phyloP scores from a whole-genome alignment of 2,329 filamentous ascomycete genomes.

The Neofusicoccum sp. region DNA sequence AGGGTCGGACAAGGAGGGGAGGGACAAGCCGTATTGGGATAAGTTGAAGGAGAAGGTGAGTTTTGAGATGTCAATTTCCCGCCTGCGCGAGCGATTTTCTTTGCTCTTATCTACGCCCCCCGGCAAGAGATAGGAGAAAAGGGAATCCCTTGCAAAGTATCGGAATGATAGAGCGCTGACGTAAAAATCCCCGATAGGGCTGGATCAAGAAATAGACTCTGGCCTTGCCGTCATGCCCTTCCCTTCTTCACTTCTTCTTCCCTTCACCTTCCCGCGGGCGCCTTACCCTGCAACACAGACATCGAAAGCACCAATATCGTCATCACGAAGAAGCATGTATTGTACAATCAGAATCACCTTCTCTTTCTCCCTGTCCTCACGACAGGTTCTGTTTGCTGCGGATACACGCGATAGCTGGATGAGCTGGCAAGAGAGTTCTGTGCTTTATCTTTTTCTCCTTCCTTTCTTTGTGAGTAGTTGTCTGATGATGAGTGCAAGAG shows the following conservation, averaged over 20 bases:
- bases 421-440: neutral
- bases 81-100: neutral
- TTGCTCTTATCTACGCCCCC: neutral
- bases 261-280: no score
- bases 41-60: constrained; percentile 46
- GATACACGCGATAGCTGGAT: neutral
- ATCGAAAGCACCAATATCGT: neutral
- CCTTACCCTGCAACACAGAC: no score
- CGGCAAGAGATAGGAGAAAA: neutral
- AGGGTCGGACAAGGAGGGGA: constrained; percentile 38
- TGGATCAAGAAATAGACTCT: constrained; percentile 13
- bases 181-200: neutral
- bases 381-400: neutral
- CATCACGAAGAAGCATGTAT: neutral
- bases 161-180: neutral
- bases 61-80: neutral
- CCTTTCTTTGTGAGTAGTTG: no score
- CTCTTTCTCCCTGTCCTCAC: neutral
- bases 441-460: neutral
- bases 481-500: no score
- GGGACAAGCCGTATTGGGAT: constrained; percentile 58
- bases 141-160: neutral
- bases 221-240: neutral
- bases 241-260: neutral
- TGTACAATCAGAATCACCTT: neutral